phyloP scores from a whole-genome alignment of 1,284 basidiomycete genomes.

The Ceratobasidium sp. region DNA sequence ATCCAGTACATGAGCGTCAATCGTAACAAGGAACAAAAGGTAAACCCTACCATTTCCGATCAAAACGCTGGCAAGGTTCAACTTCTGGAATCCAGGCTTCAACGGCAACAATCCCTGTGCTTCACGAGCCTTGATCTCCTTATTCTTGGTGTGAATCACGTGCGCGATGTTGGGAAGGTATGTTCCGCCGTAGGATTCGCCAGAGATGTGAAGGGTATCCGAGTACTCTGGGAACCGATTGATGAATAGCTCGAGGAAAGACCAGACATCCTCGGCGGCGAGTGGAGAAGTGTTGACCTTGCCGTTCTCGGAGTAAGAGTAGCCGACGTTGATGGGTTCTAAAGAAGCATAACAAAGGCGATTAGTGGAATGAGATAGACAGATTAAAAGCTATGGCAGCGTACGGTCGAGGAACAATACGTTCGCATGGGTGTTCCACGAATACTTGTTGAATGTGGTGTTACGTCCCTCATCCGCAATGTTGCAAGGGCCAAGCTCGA shows the following conservation, averaged over 20 bases:
- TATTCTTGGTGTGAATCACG: slow-evolving; percentile 82
- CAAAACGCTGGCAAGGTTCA: slow-evolving; percentile 84
- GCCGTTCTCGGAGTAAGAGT: slow-evolving; percentile 83
- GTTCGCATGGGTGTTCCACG: slow-evolving; percentile 76
- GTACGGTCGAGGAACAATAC: slow-evolving; percentile 81
- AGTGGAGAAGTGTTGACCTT: slow-evolving; percentile 71
- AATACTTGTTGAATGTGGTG: slow-evolving; percentile 79
- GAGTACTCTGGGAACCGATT: slow-evolving; percentile 78
- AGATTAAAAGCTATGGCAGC: slow-evolving; percentile 2
- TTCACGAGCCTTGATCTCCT: slow-evolving; percentile 55
- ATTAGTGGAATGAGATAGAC: background rate
- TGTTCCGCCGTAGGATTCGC: slow-evolving; percentile 79
- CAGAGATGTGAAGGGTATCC: slow-evolving; percentile 72
- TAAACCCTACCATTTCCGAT: slow-evolving; percentile 76
- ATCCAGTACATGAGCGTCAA: background rate
- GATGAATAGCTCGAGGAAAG: slow-evolving; percentile 91
- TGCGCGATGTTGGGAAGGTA: slow-evolving; percentile 85
- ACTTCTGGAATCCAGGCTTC: slow-evolving; percentile 64
- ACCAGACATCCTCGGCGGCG: slow-evolving; percentile 82
- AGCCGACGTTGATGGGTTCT: slow-evolving; percentile 86
- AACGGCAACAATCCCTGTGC: slow-evolving; percentile 23
- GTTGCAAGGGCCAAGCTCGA: slow-evolving; percentile 90
- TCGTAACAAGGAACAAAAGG: no score
- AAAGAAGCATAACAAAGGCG: background rate
- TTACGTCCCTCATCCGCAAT: slow-evolving; percentile 77